Evolutionary conservation across 2,329 filamentous ascomycete genomes (phyloP).

Genomic region (Raffaelea ambrosiae): DNA sequence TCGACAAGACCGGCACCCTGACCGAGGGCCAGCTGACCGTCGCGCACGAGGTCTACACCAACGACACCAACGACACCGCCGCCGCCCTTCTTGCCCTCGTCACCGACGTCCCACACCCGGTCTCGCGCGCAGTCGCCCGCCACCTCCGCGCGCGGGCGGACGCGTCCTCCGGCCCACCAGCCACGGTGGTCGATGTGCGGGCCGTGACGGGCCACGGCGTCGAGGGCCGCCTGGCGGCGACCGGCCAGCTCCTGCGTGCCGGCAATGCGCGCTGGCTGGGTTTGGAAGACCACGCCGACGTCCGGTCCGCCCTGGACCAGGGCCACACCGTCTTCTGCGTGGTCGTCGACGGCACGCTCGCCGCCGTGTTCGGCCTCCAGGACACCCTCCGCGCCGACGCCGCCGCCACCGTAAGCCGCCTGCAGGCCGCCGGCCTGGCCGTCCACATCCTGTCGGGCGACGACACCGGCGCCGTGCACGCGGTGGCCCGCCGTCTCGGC

Average conservation of each 20-base stretch:
- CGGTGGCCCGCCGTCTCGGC: slow-evolving; percentile 27
- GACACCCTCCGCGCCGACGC: slow-evolving; percentile 38
- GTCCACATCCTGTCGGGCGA: slow-evolving; percentile 46
- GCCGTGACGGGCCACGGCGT: slow-evolving; percentile 38
- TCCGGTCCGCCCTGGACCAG: slow-evolving; percentile 25
- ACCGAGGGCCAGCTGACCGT: slow-evolving; percentile 49
- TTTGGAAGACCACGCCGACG: slow-evolving; percentile 19
- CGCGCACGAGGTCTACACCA: slow-evolving; percentile 21
- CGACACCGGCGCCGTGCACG: slow-evolving; percentile 37
- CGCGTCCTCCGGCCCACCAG: slow-evolving; percentile 11
- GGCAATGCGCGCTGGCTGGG: slow-evolving; percentile 43
- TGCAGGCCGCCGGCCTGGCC: slow-evolving; percentile 23
- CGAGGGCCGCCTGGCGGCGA: slow-evolving; percentile 20
- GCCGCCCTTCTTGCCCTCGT: slow-evolving; percentile 27
- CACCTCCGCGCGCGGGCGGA: slow-evolving; percentile 19
- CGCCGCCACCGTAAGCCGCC: slow-evolving; percentile 19
- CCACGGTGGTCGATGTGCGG: slow-evolving; percentile 21
- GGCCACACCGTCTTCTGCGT: slow-evolving; percentile 41
- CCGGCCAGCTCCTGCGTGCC: slow-evolving; percentile 27
- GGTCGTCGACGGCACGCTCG: slow-evolving; percentile 24
- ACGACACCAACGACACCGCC: neutral
- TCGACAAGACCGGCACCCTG: slow-evolving; percentile 76
- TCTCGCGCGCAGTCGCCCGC: slow-evolving; percentile 31
- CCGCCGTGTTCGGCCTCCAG: slow-evolving; percentile 36
- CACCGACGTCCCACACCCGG: slow-evolving; percentile 41